These are phyloP conservation scores for Ceratorhiza oryzae-sativae DNA, from an alignment of 1,284 basidiomycete genomes.

Conservation along the genomic window DNA sequence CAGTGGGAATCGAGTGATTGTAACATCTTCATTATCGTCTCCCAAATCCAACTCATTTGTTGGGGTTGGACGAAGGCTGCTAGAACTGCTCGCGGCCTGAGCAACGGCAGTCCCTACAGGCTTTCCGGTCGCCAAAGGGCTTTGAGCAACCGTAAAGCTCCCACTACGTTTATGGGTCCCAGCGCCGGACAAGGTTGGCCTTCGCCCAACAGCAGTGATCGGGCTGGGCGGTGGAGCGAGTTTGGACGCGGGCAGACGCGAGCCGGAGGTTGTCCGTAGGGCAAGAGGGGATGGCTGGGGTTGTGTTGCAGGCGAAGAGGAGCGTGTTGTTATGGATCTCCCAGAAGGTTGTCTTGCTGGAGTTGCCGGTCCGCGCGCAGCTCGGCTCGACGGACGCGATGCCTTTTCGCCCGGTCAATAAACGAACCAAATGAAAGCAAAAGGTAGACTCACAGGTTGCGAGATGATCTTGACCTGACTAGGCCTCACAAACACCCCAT, in stretches of 20 bases:
- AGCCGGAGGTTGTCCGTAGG: slow-evolving; percentile 7
- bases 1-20: slow-evolving; percentile 6
- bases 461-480: slow-evolving; percentile 80
- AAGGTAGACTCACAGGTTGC: slow-evolving; percentile 40
- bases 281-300: slow-evolving; percentile 6
- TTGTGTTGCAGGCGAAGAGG: slow-evolving; percentile 8
- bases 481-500: slow-evolving; percentile 92
- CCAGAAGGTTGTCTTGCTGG: slow-evolving; percentile 41
- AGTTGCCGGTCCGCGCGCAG: slow-evolving; percentile 45
- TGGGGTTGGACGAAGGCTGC: slow-evolving; percentile 1
- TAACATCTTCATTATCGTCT: slow-evolving; percentile 24
- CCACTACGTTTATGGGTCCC: slow-evolving; percentile 19
- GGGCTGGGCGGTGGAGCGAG: slow-evolving; percentile 13
- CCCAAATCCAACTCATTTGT: not conserved
- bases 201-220: not conserved
- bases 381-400: slow-evolving; percentile 14
- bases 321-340: not conserved
- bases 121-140: not conserved
- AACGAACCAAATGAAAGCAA: not conserved
- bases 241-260: slow-evolving; percentile 24
- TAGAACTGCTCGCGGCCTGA: not conserved
- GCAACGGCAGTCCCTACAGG: slow-evolving; percentile 27
- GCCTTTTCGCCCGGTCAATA: slow-evolving; percentile 9
- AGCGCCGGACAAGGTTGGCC: slow-evolving; percentile 2
- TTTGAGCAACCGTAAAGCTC: slow-evolving; percentile 7